A percentile compares a stretch with the other conserved stretches of the same genome.
phyloP scores from a whole-genome alignment of 768 basidiomycete species.

The Peribolospora baueri region DNA sequence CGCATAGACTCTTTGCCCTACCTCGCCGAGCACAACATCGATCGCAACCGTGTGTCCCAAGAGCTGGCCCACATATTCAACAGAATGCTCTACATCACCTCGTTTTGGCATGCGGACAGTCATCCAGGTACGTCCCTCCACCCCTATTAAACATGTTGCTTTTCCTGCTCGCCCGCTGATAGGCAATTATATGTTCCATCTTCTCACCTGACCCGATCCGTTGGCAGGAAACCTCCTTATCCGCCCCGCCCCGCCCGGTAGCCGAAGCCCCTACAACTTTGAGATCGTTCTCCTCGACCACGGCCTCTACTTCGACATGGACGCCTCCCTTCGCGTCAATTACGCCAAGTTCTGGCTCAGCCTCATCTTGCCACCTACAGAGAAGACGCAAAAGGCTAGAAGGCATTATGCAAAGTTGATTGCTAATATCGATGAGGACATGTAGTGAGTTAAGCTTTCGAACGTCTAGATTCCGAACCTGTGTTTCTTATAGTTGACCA shows the following conservation, averaged over 20 bases:
- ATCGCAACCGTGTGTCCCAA: conserved; percentile 76
- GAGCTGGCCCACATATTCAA: conserved; percentile 77
- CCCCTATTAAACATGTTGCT: too few relatives aligned
- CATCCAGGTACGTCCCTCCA: conserved; percentile 37
- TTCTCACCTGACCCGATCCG: conserved; percentile 11
- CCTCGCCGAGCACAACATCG: conserved; percentile 54
- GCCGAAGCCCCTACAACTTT: conserved; percentile 72
- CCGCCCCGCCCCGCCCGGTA: conserved; percentile 34
- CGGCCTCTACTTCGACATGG: conserved; percentile 77
- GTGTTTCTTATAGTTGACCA: not conserved
- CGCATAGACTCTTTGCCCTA: conserved; percentile 71
- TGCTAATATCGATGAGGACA: conserved; percentile 66
- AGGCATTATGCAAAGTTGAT: conserved; percentile 71
- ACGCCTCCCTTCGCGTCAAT: conserved; percentile 48
- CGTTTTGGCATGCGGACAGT: conserved; percentile 39
- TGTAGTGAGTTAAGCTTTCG: conserved; percentile 22
- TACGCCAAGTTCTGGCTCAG: conserved; percentile 54
- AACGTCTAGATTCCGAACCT: too few relatives aligned
- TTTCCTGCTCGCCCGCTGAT: not conserved
- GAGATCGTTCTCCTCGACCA: conserved; percentile 89
- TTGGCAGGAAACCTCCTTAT: conserved; percentile 60
- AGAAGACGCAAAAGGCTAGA: conserved; percentile 38
- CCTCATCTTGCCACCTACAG: conserved; percentile 48
- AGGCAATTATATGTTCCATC: not conserved
- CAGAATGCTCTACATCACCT: conserved; percentile 74